A percentile compares a stretch with the other conserved stretches of the same genome.
These are phyloP conservation scores for Suillus decipiens DNA, from an alignment of 768 basidiomycete species.

Conservation along the genomic window DNA sequence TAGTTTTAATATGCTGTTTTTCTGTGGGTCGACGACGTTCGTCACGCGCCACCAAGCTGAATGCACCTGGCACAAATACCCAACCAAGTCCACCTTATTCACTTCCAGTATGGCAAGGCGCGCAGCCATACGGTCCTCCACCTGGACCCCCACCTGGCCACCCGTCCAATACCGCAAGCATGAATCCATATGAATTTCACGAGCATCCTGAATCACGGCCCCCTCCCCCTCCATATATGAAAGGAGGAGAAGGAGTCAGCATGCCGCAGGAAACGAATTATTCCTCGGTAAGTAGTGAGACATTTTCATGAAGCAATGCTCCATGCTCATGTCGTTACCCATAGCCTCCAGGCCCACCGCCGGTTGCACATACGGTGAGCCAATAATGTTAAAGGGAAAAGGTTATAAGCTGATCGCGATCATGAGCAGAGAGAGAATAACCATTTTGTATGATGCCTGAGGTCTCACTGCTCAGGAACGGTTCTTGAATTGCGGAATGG, in stretches of 20 bases:
- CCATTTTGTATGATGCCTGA: constrained; percentile 1
- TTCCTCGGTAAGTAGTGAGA: constrained; percentile 21
- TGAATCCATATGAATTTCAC: background rate
- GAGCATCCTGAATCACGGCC: background rate
- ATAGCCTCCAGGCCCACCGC: constrained; percentile 9
- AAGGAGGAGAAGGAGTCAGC: background rate
- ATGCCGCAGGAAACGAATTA: constrained; percentile 3
- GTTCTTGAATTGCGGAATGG: background rate
- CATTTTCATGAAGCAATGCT: background rate
- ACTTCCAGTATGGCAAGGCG: constrained; percentile 15
- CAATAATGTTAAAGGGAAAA: background rate
- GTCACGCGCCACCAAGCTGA: background rate
- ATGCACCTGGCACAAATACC: background rate
- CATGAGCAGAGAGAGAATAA: background rate
- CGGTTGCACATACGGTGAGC: constrained; percentile 10
- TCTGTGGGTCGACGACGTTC: constrained; percentile 14
- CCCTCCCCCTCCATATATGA: constrained; percentile 12
- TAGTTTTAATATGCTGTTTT: constrained; percentile 14
- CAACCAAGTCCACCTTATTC: constrained; percentile 2
- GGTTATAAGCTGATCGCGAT: background rate
- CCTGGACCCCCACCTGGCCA: constrained; percentile 1
- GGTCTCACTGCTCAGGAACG: background rate
- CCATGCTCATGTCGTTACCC: constrained; percentile 6
- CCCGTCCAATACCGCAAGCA: background rate
- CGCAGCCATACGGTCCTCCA: constrained; percentile 10